Base-by-base conservation (phyloP, 2,329 filamentous ascomycete species). In the Fusarium paranaense region DNA sequence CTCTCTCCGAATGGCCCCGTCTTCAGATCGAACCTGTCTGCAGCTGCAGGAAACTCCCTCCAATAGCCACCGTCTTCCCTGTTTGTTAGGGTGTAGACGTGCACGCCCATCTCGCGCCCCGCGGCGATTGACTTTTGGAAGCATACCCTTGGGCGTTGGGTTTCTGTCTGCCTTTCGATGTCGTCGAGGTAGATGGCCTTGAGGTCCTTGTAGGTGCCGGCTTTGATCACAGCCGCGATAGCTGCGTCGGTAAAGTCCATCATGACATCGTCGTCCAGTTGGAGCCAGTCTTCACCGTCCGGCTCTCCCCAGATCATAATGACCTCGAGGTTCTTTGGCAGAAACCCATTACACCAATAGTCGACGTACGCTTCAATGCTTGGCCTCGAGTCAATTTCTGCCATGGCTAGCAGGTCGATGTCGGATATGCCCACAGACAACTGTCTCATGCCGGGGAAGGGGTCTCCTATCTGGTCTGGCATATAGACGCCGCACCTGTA, bases 11-110 rank as follows among this genome's bases (percentile, higher is more conserved):
- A 64, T 7, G 45, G 40, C 0, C 68, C 64, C 2, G 72, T 72
- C 32, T 69, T 77, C 8, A 77, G 6, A 27, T 72, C 68, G n/a
- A 64, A 77, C 5, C 18, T 30, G 11, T 76, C 72, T 5, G 66
- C 74, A 4, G 37, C 66, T 13, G 45, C 64, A 3, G 68, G 70
- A 6, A 76, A 77, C 0, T 57, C 64, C n/a, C 22, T 73, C 74
- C 72, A 72, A 13, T 71, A 37, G 4, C 50, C 63, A 0, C 40
- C 61, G 7, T 76, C 74, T 1, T 69, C 57, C 30, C 37, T 62
- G 3, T 77, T 72, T 38, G 64, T 74, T 6, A 69, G 2, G 4
- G 68, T 77, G 4, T 54, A 54, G 13, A 77, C 66, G 4, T 67
- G 59, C 2, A 77, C 72, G 0, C 64, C 67, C 5, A 62, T 32